These are phyloP conservation scores for Melanomma pulvis-pyrius DNA, from an alignment of 495 filamentous ascomycete species.

Conservation along the genomic window DNA sequence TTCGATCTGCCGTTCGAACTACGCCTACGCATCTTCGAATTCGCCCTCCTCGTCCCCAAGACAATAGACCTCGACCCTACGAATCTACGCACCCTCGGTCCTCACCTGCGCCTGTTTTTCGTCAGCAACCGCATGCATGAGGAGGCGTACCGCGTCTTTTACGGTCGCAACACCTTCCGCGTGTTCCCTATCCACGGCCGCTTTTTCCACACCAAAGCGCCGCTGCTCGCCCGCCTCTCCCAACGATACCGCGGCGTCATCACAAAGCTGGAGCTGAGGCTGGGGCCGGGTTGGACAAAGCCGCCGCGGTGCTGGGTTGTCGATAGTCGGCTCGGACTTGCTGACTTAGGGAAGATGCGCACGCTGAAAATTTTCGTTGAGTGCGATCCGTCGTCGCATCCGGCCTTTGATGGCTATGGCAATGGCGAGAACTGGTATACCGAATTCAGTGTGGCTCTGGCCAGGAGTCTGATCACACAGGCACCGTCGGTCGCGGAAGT, in stretches of 20 bases:
- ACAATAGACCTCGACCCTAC: constrained; percentile 72
- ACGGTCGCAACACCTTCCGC: constrained; percentile 73
- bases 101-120: constrained; percentile 64
- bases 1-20: constrained; percentile 78
- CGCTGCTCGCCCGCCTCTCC: constrained; percentile 67
- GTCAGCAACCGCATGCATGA: constrained; percentile 65
- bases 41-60: constrained; percentile 57
- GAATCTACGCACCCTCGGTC: constrained; percentile 62
- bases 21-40: constrained; percentile 68
- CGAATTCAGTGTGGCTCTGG: constrained; percentile 62
- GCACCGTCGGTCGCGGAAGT: constrained; percentile 65
- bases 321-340: constrained; percentile 64
- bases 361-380: constrained; percentile 76
- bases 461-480: constrained; percentile 60
- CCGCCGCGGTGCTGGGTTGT: constrained; percentile 76
- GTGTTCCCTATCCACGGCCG: constrained; percentile 75
- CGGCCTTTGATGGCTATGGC: constrained; percentile 73
- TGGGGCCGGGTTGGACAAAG: constrained; percentile 78
- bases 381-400: constrained; percentile 70
- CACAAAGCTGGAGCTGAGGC: constrained; percentile 70
- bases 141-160: constrained; percentile 76
- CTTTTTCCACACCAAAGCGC: constrained; percentile 63
- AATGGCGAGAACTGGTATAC: constrained; percentile 72
- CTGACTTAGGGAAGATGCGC: constrained; percentile 62
- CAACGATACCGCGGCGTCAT: constrained; percentile 66